Conservation (phyloP, 1,139 yeast species). For the Nakaseomyces sp. region DNA sequence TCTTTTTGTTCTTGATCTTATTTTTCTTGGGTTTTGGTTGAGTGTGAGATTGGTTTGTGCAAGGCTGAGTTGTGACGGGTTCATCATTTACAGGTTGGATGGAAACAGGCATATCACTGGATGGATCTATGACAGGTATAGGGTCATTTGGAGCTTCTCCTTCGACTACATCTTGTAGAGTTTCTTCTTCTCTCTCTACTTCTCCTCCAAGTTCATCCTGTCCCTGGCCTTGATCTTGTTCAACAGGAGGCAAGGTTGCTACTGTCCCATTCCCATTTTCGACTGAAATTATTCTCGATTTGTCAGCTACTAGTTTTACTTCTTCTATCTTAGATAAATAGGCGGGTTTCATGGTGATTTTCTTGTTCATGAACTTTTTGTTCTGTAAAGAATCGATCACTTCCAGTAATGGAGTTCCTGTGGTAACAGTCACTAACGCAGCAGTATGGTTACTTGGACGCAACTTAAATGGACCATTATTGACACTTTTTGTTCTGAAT, state of each 20-base stretch:
- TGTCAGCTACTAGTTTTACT: conserved; percentile 34
- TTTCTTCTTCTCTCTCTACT: neutral
- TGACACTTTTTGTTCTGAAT: conserved; percentile 33
- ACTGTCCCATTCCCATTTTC: neutral
- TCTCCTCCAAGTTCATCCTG: neutral
- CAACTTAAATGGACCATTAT: conserved; percentile 25
- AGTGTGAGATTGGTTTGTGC: neutral
- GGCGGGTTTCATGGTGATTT: conserved; percentile 37
- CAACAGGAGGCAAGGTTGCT: no score
- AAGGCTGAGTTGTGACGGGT: neutral
- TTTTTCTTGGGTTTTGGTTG: neutral
- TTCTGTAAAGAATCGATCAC: conserved; percentile 37
- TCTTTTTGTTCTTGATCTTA: neutral
- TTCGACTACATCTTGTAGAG: neutral
- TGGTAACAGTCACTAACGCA: conserved; percentile 47
- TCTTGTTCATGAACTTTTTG: conserved; percentile 30
- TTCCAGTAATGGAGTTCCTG: conserved; percentile 24
- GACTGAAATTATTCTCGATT: conserved; percentile 8
- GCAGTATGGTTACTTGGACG: conserved; percentile 33
- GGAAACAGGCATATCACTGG: neutral
- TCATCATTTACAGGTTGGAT: neutral
- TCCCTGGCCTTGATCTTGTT: neutral
- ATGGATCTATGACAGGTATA: neutral
- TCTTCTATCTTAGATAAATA: conserved; percentile 37
- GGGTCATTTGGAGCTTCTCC: neutral